Conservation (phyloP, 768 basidiomycete species). For the Mycena floridula region DNA sequence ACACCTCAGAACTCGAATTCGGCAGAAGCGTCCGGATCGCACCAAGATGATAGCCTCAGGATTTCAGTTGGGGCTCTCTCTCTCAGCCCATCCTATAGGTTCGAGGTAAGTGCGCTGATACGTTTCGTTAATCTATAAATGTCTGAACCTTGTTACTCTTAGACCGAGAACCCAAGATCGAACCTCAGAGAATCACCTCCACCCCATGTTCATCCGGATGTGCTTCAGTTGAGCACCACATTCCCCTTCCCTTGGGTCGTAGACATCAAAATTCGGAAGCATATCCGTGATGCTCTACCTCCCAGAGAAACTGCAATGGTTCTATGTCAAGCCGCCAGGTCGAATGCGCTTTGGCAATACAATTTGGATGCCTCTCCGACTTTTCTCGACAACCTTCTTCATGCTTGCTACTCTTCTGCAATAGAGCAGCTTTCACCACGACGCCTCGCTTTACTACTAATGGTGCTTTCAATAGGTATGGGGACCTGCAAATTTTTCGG, state of each 20-base stretch:
- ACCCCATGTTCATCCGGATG: slow-evolving; percentile 38
- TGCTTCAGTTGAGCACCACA: slow-evolving; percentile 55
- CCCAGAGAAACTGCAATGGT: slow-evolving; percentile 49
- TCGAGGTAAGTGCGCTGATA: background rate
- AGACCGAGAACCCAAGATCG: background rate
- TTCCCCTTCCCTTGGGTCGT: slow-evolving; percentile 69
- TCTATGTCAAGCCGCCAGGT: slow-evolving; percentile 57
- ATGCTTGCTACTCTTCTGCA: slow-evolving; percentile 59
- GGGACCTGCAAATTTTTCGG: too few species aligned
- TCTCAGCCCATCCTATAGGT: slow-evolving; percentile 8
- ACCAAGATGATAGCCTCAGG: slow-evolving; percentile 17
- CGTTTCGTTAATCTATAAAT: background rate
- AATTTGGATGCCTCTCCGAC: slow-evolving; percentile 67
- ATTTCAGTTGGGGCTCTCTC: slow-evolving; percentile 19
- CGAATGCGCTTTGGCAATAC: slow-evolving; percentile 71
- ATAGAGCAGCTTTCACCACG: slow-evolving; percentile 59
- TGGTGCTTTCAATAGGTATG: slow-evolving; percentile 70
- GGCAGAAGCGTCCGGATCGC: slow-evolving; percentile 1
- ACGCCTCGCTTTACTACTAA: slow-evolving; percentile 59
- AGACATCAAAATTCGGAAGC: slow-evolving; percentile 55
- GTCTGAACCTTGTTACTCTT: background rate
- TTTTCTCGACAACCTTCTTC: slow-evolving; percentile 61
- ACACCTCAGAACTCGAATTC: slow-evolving; percentile 8
- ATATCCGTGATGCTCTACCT: slow-evolving; percentile 60
- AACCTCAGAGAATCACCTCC: slow-evolving; percentile 14